phyloP scores from a whole-genome alignment of 768 basidiomycete species.

The Dentipellis fragilis region DNA sequence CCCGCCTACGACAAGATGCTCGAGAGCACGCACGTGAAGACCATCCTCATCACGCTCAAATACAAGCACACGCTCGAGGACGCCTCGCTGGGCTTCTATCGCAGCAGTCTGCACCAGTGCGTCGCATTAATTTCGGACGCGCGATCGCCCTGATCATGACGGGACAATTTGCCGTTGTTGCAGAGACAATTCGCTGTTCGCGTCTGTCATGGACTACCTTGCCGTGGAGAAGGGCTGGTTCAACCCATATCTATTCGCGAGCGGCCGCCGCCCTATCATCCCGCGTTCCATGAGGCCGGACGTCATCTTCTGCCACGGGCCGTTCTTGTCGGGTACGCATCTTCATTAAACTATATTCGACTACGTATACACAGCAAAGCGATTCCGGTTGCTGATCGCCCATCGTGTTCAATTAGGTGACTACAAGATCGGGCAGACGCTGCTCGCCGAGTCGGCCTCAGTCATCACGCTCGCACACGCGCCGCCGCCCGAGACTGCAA shows the following conservation, averaged over 20 bases:
- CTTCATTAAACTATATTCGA: too few species aligned
- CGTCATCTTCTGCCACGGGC: conserved; percentile 54
- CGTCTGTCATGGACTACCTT: conserved; percentile 52
- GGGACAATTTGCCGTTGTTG: background rate
- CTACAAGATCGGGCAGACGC: conserved; percentile 46
- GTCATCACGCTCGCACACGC: conserved; percentile 32
- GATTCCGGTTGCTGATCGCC: background rate
- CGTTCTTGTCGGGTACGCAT: conserved; percentile 42
- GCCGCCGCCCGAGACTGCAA: conserved; percentile 11
- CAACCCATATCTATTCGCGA: conserved; percentile 56
- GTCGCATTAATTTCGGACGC: conserved; percentile 10
- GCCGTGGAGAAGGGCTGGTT: conserved; percentile 62
- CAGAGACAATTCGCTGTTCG: conserved; percentile 49
- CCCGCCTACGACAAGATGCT: conserved; percentile 43
- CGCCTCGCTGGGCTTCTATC: conserved; percentile 50
- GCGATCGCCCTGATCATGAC: background rate
- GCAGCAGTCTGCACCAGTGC: conserved; percentile 48
- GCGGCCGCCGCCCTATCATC: conserved; percentile 47
- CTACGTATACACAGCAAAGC: background rate
- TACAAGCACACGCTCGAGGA: conserved; percentile 50
- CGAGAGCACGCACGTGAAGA: conserved; percentile 49
- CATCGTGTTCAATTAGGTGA: conserved; percentile 31
- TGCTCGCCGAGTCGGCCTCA: conserved; percentile 47
- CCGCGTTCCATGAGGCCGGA: conserved; percentile 57
- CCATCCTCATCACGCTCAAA: conserved; percentile 47